phyloP scores from a whole-genome alignment of 2,329 filamentous ascomycete species.

The Cytospora mali region DNA sequence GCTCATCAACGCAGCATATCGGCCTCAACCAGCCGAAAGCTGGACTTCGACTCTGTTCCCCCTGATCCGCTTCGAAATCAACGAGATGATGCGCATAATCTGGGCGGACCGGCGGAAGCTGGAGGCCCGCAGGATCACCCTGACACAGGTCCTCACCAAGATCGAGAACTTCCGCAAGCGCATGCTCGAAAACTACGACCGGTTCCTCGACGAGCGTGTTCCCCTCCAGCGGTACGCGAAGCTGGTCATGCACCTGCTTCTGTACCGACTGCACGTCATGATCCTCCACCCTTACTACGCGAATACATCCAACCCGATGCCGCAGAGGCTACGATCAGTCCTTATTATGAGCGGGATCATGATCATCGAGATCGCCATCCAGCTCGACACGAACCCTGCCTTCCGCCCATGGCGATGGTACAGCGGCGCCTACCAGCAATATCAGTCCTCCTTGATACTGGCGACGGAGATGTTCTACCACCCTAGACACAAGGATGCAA shows the following conservation, averaged over 20 bases:
- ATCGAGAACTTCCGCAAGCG: constrained; percentile 68
- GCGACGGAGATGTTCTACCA: constrained; percentile 67
- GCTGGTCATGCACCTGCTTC: constrained; percentile 65
- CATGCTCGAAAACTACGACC: constrained; percentile 67
- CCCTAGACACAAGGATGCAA: constrained; percentile 58
- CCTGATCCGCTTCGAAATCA: constrained; percentile 71
- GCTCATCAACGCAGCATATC: constrained; percentile 48
- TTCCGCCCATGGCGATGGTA: constrained; percentile 72
- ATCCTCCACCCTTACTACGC: constrained; percentile 68
- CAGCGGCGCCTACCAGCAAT: constrained; percentile 70
- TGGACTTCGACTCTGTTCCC: constrained; percentile 72
- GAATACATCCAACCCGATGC: constrained; percentile 51
- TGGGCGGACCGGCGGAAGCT: constrained; percentile 71
- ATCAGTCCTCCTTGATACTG: constrained; percentile 70
- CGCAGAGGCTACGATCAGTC: constrained; percentile 64
- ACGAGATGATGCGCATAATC: constrained; percentile 71
- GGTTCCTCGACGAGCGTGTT: constrained; percentile 59
- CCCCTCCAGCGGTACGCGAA: constrained; percentile 66
- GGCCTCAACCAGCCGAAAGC: constrained; percentile 46
- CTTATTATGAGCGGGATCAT: constrained; percentile 63
- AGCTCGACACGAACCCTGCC: constrained; percentile 46
- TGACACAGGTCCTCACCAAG: constrained; percentile 67
- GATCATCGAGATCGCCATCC: constrained; percentile 52
- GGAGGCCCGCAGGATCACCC: constrained; percentile 60
- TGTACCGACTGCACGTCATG: constrained; percentile 66